A percentile compares a stretch with the other conserved stretches of the same genome.
These are phyloP conservation scores for Daldinia sp. DNA, from an alignment of 2,329 filamentous ascomycete genomes.

Conservation along the genomic window DNA sequence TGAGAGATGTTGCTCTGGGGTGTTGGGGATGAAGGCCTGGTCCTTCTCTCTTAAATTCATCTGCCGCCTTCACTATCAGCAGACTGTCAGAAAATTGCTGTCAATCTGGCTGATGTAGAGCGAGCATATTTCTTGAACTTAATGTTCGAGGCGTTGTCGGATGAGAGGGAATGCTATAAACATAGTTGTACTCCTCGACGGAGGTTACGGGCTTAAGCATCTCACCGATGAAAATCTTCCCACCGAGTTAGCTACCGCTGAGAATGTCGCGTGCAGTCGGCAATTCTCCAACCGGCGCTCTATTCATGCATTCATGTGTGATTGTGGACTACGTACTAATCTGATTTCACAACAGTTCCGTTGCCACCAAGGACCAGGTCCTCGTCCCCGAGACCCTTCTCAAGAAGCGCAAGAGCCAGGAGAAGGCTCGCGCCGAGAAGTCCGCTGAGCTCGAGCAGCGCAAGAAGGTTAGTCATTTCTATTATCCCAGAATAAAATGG, in stretches of 20 bases:
- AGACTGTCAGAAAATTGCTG: constrained; percentile 42
- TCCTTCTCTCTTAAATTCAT: constrained; percentile 80
- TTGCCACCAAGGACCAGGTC: constrained; percentile 90
- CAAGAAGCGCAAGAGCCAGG: constrained; percentile 99
- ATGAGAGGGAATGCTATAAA: constrained; percentile 62
- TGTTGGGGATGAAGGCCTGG: constrained; percentile 78
- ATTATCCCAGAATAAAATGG: constrained; percentile 38
- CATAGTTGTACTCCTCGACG: constrained; percentile 17
- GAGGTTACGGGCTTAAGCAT: constrained; percentile 42
- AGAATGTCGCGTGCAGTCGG: constrained; percentile 90
- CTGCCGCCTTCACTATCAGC: constrained; percentile 60
- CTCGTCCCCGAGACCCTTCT: constrained; percentile 98
- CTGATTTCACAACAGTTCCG: constrained; percentile 75
- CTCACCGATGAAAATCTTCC: constrained; percentile 83
- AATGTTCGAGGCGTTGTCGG: constrained; percentile 76
- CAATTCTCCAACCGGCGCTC: constrained; percentile 92
- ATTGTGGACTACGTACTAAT: constrained; percentile 79
- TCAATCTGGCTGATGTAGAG: constrained; percentile 46
- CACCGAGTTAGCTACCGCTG: constrained; percentile 85
- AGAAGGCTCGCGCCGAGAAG: constrained; percentile 96
- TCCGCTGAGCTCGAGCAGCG: constrained; percentile 81
- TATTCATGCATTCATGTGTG: constrained; percentile 67
- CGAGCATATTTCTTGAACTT: constrained; percentile 56
- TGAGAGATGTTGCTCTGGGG: constrained; percentile 71
- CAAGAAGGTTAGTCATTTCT: constrained; percentile 79